These are phyloP conservation scores for Phytophthora boehmeriae DNA, from an alignment of 352 stramenopile genomes.

Conservation along the genomic window DNA sequence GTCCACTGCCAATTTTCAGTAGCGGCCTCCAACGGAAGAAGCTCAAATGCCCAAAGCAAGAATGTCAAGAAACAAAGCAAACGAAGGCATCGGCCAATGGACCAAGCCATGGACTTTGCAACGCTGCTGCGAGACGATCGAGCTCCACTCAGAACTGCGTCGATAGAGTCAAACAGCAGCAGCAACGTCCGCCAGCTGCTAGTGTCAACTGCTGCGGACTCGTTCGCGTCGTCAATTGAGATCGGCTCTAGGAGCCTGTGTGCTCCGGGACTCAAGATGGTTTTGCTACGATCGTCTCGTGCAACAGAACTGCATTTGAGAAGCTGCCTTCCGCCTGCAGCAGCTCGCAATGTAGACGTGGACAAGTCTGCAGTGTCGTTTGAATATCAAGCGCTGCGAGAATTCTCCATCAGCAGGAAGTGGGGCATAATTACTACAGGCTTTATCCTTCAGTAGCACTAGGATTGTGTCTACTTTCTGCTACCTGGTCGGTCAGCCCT, in stretches of 20 bases:
- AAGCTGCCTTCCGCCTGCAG: constrained; percentile 19
- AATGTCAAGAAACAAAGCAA: constrained; percentile 28
- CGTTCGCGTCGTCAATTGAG: constrained; percentile 14
- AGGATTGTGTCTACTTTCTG: too few species aligned
- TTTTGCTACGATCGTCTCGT: constrained; percentile 11
- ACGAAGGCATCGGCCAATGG: not conserved
- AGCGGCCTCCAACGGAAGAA: constrained; percentile 20
- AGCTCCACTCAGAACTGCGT: constrained; percentile 3
- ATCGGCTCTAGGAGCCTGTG: constrained; percentile 12
- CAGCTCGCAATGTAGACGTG: constrained; percentile 26
- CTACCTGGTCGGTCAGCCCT: too few species aligned
- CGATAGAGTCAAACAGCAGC: not conserved
- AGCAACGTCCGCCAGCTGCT: constrained; percentile 1
- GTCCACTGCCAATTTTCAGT: constrained; percentile 11
- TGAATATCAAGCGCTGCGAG: constrained; percentile 13
- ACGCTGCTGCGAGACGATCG: constrained; percentile 11
- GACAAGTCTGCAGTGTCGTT: constrained; percentile 17
- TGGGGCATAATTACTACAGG: constrained; percentile 21
- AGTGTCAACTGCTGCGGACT: constrained; percentile 24
- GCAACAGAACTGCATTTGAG: constrained; percentile 7
- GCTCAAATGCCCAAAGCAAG: constrained; percentile 20
- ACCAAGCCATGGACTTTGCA: not conserved
- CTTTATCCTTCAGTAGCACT: too few species aligned
- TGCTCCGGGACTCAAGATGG: constrained; percentile 2
- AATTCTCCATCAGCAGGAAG: constrained; percentile 7